Percentiles rank a stretch among this genome's conserved stretches.
phyloP scores from a whole-genome alignment of 1,284 basidiomycete species.

The Pseudozyma hubeiensis region DNA sequence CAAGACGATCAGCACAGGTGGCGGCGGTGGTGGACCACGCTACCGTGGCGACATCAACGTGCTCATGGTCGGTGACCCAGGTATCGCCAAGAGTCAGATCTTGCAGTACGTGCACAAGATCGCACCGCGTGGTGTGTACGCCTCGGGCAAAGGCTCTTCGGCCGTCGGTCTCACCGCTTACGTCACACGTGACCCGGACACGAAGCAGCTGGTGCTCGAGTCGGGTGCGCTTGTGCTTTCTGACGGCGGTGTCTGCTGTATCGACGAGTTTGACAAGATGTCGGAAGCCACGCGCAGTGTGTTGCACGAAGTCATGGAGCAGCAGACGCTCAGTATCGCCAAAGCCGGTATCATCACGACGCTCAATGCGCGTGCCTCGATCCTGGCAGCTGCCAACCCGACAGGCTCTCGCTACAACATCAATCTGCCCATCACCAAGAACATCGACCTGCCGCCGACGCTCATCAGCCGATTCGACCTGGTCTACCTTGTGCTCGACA shows the following conservation, averaged over 20 bases:
- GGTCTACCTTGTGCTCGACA: constrained; percentile 95
- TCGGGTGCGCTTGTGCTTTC: constrained; percentile 96
- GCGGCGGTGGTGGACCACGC: constrained; percentile 92
- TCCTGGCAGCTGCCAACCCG: constrained; percentile 95
- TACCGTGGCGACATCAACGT: constrained; percentile 99
- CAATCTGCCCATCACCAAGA: constrained; percentile 78
- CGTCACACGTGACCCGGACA: constrained; percentile 96
- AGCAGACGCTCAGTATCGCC: constrained; percentile 99
- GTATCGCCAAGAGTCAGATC: constrained; percentile 96
- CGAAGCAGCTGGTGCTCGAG: constrained; percentile 95
- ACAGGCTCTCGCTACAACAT: constrained; percentile 95
- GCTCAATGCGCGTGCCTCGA: constrained; percentile 94
- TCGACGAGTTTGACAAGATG: constrained; percentile 99
- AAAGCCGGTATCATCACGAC: constrained; percentile 99
- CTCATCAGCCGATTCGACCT: constrained; percentile 97
- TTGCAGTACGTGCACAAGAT: constrained; percentile 94
- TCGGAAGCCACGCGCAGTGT: constrained; percentile 95
- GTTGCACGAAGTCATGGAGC: constrained; percentile 99
- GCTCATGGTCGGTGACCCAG: constrained; percentile 94
- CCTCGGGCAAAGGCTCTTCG: constrained; percentile 94
- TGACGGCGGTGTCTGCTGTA: constrained; percentile 98
- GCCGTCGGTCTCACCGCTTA: constrained; percentile 98
- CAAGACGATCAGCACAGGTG: constrained; percentile 90
- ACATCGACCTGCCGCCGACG: constrained; percentile 87
- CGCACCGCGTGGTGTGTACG: constrained; percentile 87